Base-by-base conservation (phyloP, 495 filamentous ascomycete species). In the Astrocystis sublimbata region DNA sequence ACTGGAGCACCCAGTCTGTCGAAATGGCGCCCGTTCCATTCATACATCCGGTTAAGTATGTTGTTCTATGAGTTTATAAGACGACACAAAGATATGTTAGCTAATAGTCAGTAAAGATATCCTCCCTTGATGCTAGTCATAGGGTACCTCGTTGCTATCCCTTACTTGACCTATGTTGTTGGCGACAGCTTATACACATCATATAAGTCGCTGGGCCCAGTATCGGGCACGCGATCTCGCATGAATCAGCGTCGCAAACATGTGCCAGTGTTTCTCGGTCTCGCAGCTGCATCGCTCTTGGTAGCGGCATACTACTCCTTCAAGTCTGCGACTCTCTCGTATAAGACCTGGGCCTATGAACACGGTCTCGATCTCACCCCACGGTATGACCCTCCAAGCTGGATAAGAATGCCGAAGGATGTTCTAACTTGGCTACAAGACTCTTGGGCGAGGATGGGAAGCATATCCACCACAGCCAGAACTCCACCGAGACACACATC, bases 331-430 rank as follows among this genome's bases (percentile, higher is more conserved):
- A 65, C 61, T 3, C 49, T 83, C 23, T 83, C 80, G 1, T 85
- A 83, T 66, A 66, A 72, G 47, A 73, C 73, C 15, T 85, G 82
- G 82, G 80, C 80, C 4, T 67, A 72, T 41, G 71, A 81, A 49
- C 71, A 79, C 53, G 79, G 75, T 6, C 63, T 81, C 26, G 66
- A 76, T 7, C 57, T 75, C n/a, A 76, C 75, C 45, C 68, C 65
- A 54, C 65, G 63, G 75, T 78, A 66, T 38, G 65, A 1, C 46
- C 21, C 63, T 26, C 66, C 61, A 52, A 64, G 58, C 42, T 7
- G 19, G 6, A 33, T 28, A 47, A 23, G 5, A 17, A 12, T 21
- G 19, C 28, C 3, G 50, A 19, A 23, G 36, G 19, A 10, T 12
- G 23, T 43, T 26, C 43, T 60, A 40, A 50, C 17, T 50, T 65